Evolutionary conservation across 352 stramenopile species (phyloP).

Genomic region (Pythium sukuiense): DNA sequence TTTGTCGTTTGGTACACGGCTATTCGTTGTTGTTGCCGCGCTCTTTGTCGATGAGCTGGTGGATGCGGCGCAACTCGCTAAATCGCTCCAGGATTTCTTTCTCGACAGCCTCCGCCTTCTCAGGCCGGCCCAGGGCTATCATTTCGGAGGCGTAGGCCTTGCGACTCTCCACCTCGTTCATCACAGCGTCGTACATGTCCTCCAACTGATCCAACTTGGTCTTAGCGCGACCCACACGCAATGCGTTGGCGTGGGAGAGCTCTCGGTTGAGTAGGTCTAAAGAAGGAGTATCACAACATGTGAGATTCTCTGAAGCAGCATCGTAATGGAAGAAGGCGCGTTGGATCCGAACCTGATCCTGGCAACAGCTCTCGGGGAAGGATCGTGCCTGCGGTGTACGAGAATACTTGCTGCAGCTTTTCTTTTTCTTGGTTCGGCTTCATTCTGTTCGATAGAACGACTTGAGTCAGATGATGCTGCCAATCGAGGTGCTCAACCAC

Average conservation of each 20-base stretch:
- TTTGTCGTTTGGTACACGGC: background rate
- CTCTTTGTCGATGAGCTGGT: conserved; percentile 58
- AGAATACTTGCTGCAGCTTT: conserved; percentile 80
- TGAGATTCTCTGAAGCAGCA: background rate
- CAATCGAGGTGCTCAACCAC: background rate
- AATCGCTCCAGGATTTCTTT: conserved; percentile 68
- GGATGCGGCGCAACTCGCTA: conserved; percentile 60
- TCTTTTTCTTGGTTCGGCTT: conserved; percentile 79
- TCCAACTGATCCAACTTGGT: conserved; percentile 53
- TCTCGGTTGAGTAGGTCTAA: conserved; percentile 66
- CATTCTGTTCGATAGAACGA: conserved; percentile 11
- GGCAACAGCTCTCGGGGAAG: conserved; percentile 69
- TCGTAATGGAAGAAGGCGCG: background rate
- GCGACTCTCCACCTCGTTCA: conserved; percentile 60
- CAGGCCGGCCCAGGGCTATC: conserved; percentile 45
- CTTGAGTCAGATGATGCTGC: background rate
- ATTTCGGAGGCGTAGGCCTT: conserved; percentile 73
- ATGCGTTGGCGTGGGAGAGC: conserved; percentile 48
- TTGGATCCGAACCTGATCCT: conserved; percentile 42
- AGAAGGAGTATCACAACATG: background rate
- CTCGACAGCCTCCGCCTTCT: conserved; percentile 46
- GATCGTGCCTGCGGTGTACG: conserved; percentile 65
- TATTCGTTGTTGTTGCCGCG: conserved; percentile 29
- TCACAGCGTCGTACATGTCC: conserved; percentile 59
- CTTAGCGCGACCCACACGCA: conserved; percentile 44